Percentiles rank a stretch among this genome's conserved stretches.
Conservation (phyloP, 345 rosid species). For the Litchi chinensis region DNA sequence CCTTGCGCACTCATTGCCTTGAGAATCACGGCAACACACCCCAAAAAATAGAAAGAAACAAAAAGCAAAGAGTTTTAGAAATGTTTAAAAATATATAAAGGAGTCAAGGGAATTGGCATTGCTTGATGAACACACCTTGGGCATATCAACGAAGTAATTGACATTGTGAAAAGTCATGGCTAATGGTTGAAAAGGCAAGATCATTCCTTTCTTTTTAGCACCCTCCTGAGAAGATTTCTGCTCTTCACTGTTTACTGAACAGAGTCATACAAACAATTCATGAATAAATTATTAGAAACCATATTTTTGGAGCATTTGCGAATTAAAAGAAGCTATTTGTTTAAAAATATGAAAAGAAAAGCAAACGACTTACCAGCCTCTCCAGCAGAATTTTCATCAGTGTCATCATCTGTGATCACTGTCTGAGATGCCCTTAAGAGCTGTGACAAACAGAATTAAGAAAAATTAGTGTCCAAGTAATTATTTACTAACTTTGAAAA, state of each 20-base stretch:
- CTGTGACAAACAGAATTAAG: slow-evolving; percentile 42
- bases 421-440: slow-evolving; percentile 54
- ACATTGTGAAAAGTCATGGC: slow-evolving; percentile 90
- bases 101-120: background rate
- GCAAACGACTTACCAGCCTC: slow-evolving; percentile 29
- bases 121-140: slow-evolving; percentile 48
- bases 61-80: background rate
- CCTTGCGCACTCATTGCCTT: slow-evolving; percentile 86
- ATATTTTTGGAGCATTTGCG: background rate
- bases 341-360: background rate
- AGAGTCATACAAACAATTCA: background rate
- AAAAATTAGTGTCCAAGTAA: background rate
- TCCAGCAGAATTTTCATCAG: slow-evolving; percentile 34
- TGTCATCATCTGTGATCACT: slow-evolving; percentile 42
- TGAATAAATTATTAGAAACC: background rate
- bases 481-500: background rate
- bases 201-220: slow-evolving; percentile 74
- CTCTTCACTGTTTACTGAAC: slow-evolving; percentile 26
- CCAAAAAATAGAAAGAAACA: background rate
- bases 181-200: slow-evolving; percentile 88
- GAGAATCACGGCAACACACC: slow-evolving; percentile 16
- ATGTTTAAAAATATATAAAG: background rate
- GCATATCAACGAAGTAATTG: slow-evolving; percentile 92
- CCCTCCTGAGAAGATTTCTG: slow-evolving; percentile 28
- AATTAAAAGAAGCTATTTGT: background rate